Evolutionary conservation across 106 monocot genomes (phyloP), one percentile per base, ranked within the genome.

Genomic region (Vanilla planifolia): DNA sequence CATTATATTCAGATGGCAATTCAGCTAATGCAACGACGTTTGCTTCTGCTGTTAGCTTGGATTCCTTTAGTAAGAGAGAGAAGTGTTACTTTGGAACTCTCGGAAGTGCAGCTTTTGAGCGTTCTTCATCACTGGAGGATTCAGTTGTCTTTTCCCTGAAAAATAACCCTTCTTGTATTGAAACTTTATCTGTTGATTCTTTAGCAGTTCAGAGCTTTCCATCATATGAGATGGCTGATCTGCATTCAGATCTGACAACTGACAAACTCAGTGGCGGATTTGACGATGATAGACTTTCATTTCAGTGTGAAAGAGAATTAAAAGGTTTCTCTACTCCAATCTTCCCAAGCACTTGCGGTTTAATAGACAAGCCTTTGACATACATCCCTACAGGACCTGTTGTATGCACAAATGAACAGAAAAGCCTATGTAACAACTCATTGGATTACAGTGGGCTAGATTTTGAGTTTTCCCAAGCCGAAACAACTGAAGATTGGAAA

Each of bases 201-300:
- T 3, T 20, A 26, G 15, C 24, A 30, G 46, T 28, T 36, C 45
- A 64, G 52, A 57, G 57, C 20, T 45, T 43, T 34, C 24, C 28
- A 6, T 39, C 20, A 15, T 37, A 24, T 61, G 48, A 59, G 33
- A 17, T 29, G 59, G 24, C 24, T 25, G 27, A 48, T 14, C 11
- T 8, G 25, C 56, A 6, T 35, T 56, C 56, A 35, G 63, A 64
- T 43, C 39, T 58, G 63, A 35, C 15, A 43, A 21, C 17, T 57
- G 23, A 46, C 6, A 22, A 37, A 47, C 10, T 57, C 56, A 72
- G 35, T 34, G 47, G 23, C 19, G 36, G 21, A 2, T 57, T 34
- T 58, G 56, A 72, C 37, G 56, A 33, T 43, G 37, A 64, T 33
- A 20, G 24, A 10, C 3, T 34, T 28, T 28, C 33, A 22, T 1